Conservation (phyloP, 768 basidiomycete genomes). For the Pisolithus sp. region DNA sequence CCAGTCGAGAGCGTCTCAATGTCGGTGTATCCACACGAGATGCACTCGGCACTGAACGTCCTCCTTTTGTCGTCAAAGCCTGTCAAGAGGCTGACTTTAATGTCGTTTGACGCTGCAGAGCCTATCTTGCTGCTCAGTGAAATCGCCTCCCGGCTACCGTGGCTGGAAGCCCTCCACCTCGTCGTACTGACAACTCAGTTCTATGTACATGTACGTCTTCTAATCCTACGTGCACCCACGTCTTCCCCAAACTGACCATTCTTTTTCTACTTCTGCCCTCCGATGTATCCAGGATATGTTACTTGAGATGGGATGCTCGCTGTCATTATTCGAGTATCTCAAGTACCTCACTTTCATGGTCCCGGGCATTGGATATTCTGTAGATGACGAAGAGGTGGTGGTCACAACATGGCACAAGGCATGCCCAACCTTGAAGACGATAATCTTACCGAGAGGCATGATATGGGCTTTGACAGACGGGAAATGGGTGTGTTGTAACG, state of each 20-base stretch:
- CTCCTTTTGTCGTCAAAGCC: constrained; percentile 34
- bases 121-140: constrained; percentile 41
- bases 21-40: constrained; percentile 41
- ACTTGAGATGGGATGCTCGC: constrained; percentile 32
- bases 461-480: constrained; percentile 46
- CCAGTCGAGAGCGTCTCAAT: constrained; percentile 48
- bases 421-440: constrained; percentile 56
- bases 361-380: constrained; percentile 19
- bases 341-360: constrained; percentile 58
- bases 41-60: constrained; percentile 37
- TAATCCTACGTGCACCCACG: neutral
- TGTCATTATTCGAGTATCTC: constrained; percentile 39
- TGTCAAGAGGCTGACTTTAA: constrained; percentile 47
- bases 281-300: constrained; percentile 33
- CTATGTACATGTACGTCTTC: constrained; percentile 38
- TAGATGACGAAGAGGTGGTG: constrained; percentile 42
- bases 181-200: constrained; percentile 44
- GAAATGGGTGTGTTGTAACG: constrained; percentile 19
- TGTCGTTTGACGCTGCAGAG: constrained; percentile 47
- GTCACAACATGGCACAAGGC: constrained; percentile 50
- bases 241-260: too few relatives aligned
- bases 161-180: constrained; percentile 55
- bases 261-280: neutral
- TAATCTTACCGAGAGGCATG: constrained; percentile 56
- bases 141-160: constrained; percentile 40